phyloP scores from a whole-genome alignment of 257 asterid species.

The Solanum dulcamara region DNA sequence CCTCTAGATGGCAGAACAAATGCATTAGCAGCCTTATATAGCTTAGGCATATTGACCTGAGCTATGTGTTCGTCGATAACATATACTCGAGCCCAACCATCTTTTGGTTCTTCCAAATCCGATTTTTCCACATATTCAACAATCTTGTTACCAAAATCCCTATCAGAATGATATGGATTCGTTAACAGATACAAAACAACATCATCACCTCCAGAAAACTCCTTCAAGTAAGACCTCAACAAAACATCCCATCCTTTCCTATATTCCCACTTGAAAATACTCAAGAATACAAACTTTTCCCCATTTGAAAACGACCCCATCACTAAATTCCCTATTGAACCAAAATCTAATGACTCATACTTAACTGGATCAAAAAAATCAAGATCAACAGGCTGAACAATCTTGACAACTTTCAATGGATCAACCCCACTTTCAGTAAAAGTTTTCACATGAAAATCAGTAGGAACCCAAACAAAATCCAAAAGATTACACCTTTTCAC shows the following conservation, averaged over 20 bases:
- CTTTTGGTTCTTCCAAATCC: slow-evolving; percentile 29
- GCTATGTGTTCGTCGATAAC: slow-evolving; percentile 56
- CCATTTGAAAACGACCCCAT: slow-evolving; percentile 21
- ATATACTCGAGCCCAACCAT: slow-evolving; percentile 55
- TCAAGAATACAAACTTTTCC: slow-evolving; percentile 43
- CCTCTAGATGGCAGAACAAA: slow-evolving; percentile 81
- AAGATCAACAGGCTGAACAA: slow-evolving; percentile 72
- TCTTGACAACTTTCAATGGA: slow-evolving; percentile 48
- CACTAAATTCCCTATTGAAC: slow-evolving; percentile 23
- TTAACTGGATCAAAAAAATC: slow-evolving; percentile 50
- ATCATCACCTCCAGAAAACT: slow-evolving; percentile 37
- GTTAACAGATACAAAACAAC: slow-evolving; percentile 57
- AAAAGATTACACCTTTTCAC: slow-evolving; percentile 53
- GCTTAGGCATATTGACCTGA: slow-evolving; percentile 60
- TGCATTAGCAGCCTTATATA: slow-evolving; percentile 52
- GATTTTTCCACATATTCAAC: slow-evolving; percentile 41
- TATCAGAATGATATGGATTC: slow-evolving; percentile 59
- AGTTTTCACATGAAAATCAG: slow-evolving; percentile 59
- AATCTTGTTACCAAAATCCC: slow-evolving; percentile 49
- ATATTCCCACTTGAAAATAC: slow-evolving; percentile 81
- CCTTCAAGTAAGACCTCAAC: slow-evolving; percentile 54
- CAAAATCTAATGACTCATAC: slow-evolving; percentile 42
- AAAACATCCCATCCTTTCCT: slow-evolving; percentile 91
- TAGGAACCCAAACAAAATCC: slow-evolving; percentile 91
- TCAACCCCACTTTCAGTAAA: slow-evolving; percentile 68